Conservation (phyloP, 2,329 filamentous ascomycete species). For the Aspergillus hortae region DNA sequence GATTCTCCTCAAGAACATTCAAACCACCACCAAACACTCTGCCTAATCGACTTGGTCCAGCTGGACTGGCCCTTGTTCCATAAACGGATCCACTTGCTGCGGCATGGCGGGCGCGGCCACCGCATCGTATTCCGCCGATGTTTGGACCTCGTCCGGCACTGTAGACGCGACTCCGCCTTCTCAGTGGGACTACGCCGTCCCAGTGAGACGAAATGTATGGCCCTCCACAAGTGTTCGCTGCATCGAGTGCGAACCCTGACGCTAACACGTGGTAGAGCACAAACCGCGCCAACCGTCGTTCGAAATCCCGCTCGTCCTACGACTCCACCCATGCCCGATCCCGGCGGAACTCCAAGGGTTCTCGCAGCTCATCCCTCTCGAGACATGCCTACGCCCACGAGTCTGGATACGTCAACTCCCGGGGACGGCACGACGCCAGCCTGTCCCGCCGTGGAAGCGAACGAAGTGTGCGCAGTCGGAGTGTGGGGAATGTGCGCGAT, state of each 20-base stretch:
- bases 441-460: constrained; percentile 38
- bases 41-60: constrained; percentile 21
- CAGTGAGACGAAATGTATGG: constrained; percentile 32
- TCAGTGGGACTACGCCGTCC: constrained; percentile 39
- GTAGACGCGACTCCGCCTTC: constrained; percentile 25
- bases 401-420: constrained; percentile 22
- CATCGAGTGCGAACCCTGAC: neutral
- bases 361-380: constrained; percentile 27
- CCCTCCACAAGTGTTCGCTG: neutral
- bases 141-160: constrained; percentile 33
- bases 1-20: constrained; percentile 13
- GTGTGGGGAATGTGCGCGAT: constrained; percentile 21
- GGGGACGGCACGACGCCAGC: constrained; percentile 32
- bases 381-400: constrained; percentile 29
- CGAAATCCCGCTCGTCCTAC: constrained; percentile 35
- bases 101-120: constrained; percentile 42
- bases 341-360: constrained; percentile 8
- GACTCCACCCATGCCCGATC: constrained; percentile 32
- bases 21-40: neutral
- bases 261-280: constrained; percentile 22
- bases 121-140: constrained; percentile 37
- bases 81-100: constrained; percentile 12
- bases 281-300: constrained; percentile 15
- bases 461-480: constrained; percentile 28
- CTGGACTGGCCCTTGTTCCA: constrained; percentile 31